These are phyloP conservation scores for Pythium utonaiense DNA, from an alignment of 352 stramenopile genomes.

Conservation along the genomic window DNA sequence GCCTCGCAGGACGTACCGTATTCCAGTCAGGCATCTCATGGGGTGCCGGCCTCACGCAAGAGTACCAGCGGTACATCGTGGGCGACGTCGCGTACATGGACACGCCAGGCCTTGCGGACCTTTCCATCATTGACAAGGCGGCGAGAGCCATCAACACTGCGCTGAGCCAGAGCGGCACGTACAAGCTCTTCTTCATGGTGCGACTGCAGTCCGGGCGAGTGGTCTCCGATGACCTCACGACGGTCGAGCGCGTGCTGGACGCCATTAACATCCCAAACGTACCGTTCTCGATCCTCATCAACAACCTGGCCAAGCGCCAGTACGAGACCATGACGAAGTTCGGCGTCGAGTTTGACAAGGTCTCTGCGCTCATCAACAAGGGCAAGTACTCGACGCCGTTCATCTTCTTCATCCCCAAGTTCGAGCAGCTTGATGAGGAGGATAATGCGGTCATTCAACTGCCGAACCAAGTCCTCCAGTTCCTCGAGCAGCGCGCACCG, in stretches of 20 bases:
- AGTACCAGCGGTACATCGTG: slow-evolving; percentile 15
- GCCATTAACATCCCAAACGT: too few relatives aligned
- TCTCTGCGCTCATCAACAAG: too few relatives aligned
- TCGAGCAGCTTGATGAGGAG: too few relatives aligned
- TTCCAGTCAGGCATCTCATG: background rate
- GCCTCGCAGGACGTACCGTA: background rate
- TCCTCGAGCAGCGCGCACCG: too few relatives aligned
- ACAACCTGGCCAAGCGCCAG: too few relatives aligned
- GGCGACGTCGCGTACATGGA: slow-evolving; percentile 28
- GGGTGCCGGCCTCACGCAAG: slow-evolving; percentile 3
- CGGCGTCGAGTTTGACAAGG: too few relatives aligned
- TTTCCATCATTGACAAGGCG: slow-evolving; percentile 3
- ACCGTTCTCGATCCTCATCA: too few relatives aligned
- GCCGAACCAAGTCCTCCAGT: too few relatives aligned
- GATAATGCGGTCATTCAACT: too few relatives aligned
- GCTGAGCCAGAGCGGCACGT: slow-evolving; percentile 14
- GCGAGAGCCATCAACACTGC: slow-evolving; percentile 18
- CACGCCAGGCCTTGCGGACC: slow-evolving; percentile 19
- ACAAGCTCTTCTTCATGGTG: slow-evolving; percentile 32
- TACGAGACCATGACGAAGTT: too few relatives aligned
- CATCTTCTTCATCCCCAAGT: too few relatives aligned
- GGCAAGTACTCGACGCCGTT: too few relatives aligned
- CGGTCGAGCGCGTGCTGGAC: slow-evolving; percentile 21
- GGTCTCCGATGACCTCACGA: slow-evolving; percentile 16
- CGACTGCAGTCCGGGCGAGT: slow-evolving; percentile 20